Evolutionary conservation across 352 stramenopile genomes (phyloP).

Genomic region (Elongisporangium senticosum): DNA sequence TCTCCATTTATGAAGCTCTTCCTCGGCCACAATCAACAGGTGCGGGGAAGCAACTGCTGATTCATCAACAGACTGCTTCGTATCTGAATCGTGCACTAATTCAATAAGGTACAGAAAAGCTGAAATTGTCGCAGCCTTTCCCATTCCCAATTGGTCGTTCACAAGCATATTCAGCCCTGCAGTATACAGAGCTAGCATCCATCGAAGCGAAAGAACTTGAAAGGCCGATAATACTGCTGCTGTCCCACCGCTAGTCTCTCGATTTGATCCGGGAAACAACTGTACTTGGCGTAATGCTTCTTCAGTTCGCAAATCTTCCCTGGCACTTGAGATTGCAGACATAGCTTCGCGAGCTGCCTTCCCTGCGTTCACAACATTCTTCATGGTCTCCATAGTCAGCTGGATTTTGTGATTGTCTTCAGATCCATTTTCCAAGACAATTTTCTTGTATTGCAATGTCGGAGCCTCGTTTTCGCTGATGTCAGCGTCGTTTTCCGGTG

Average conservation of each 20-base stretch:
- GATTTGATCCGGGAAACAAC: neutral
- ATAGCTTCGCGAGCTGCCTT: slow-evolving; percentile 46
- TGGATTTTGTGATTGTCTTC: slow-evolving; percentile 5
- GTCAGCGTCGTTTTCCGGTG: neutral
- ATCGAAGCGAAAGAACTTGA: slow-evolving; percentile 69
- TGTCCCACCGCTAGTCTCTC: slow-evolving; percentile 16
- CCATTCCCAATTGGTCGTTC: slow-evolving; percentile 85
- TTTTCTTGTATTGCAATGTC: slow-evolving; percentile 33
- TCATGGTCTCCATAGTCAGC: slow-evolving; percentile 14
- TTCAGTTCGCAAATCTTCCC: slow-evolving; percentile 4
- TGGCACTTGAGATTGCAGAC: neutral
- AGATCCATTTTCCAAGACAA: slow-evolving; percentile 18
- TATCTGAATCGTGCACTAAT: slow-evolving; percentile 17
- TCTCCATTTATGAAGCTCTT: slow-evolving; percentile 79
- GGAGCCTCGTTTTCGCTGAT: slow-evolving; percentile 3
- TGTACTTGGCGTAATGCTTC: slow-evolving; percentile 12
- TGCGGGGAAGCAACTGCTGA: slow-evolving; percentile 32
- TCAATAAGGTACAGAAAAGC: slow-evolving; percentile 65
- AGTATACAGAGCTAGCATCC: slow-evolving; percentile 74
- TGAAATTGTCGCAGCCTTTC: slow-evolving; percentile 71
- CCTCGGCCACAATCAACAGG: slow-evolving; percentile 68
- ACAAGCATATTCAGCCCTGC: slow-evolving; percentile 65
- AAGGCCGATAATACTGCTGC: slow-evolving; percentile 61
- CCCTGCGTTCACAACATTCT: slow-evolving; percentile 37
- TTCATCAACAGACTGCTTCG: slow-evolving; percentile 11